Base-by-base conservation (phyloP, 2,329 filamentous ascomycete species). In the Pestalotiopsis sp. region DNA sequence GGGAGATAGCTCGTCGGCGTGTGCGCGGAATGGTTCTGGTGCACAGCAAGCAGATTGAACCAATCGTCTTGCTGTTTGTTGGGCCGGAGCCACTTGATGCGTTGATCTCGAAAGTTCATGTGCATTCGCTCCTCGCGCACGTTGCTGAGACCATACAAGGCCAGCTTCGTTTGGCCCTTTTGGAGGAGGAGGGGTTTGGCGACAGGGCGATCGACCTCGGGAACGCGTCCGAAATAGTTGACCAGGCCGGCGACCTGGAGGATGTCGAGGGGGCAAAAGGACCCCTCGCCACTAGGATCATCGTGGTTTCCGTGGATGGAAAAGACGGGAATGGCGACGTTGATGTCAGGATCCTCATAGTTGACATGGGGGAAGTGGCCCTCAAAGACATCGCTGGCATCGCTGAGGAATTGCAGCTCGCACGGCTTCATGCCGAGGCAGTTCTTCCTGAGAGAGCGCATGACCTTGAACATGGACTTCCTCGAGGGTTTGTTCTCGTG, bases 221-320 rank as follows among this genome's bases (percentile, higher is more conserved):
- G 93, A 1, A 94, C 93, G 52, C 95, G 92, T 2, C 96, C 96
- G 78, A 96, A 99, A 82, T 98, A 99, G 80, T 99, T 99, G 74
- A 99, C 85, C 14, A 99, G 83, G 0, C 96, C 96, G 0, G 95
- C 94, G 1, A 96, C 92, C 78, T 98, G 94, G 3, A 99, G 86
- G 17, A 99, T 82, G 78, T 99, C 96, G 12, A 99, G 86, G 0
- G 95, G 95, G 71, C 96, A 97, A 72, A 92, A 91, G 78, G 97
- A 93, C 12, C 95, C 96, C 75, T 98, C 95, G 11, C 96, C 96
- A n/a, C 95, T 97, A 0, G 96, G 96, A 77, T 99, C 96, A 77
- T 99, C 96, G 78, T 99, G 96, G 76, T 99, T 99, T 60, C 96
- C 96, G 75, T 99, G 97, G 56, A 99, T 99, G 0, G 95, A 97